Percentiles rank a stretch among this genome's conserved stretches.
Conservation (phyloP, 2,329 filamentous ascomycete species). For the Pseudocercospora fuligena region DNA sequence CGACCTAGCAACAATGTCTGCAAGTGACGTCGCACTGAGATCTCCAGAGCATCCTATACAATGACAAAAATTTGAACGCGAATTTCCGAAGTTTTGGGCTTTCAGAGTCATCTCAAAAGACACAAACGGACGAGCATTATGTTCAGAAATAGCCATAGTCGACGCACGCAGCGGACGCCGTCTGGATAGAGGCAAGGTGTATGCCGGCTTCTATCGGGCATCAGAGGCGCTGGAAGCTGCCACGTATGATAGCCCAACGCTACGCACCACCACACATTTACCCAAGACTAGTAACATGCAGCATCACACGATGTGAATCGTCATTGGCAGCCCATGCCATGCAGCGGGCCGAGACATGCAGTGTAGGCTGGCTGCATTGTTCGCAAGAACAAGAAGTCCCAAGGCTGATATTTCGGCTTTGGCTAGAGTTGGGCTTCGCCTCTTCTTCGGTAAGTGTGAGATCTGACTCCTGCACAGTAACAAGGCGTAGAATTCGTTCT, state of each 20-base stretch:
- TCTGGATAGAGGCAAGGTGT: background rate
- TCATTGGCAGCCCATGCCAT: background rate
- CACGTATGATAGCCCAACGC: constrained; percentile 21
- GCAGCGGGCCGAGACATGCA: background rate
- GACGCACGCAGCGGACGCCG: no score
- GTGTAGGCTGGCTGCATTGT: background rate
- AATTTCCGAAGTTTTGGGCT: background rate
- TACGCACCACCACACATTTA: background rate
- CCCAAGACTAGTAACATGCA: background rate
- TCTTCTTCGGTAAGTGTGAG: background rate
- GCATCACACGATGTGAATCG: background rate
- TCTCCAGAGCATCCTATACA: no score
- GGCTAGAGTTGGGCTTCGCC: constrained; percentile 3
- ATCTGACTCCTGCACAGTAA: background rate
- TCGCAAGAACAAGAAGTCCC: background rate
- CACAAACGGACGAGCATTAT: no score
- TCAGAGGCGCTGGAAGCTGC: constrained; percentile 9
- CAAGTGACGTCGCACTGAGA: no score
- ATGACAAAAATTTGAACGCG: background rate
- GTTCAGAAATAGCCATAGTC: background rate
- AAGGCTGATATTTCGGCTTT: constrained; percentile 8
- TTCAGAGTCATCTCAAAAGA: background rate
- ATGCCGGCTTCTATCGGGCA: constrained; percentile 7
- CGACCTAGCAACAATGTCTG: background rate
- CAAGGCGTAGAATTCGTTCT: background rate